Percentiles rank a stretch among this genome's conserved stretches.
These are phyloP conservation scores for Komagataella pastoris DNA, from an alignment of 805 yeast species.

Conservation along the genomic window DNA sequence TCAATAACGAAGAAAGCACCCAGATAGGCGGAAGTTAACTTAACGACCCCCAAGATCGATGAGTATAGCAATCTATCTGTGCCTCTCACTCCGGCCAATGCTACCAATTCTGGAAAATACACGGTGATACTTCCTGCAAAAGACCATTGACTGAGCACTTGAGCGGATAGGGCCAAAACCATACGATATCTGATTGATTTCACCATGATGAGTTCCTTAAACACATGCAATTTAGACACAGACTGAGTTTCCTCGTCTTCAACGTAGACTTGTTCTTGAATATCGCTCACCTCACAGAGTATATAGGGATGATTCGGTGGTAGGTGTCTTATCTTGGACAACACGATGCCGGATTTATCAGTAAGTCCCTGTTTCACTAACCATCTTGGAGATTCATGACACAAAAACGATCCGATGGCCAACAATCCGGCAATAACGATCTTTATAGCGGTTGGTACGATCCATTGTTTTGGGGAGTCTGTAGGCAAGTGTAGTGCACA, in stretches of 20 bases:
- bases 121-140: slow-evolving; percentile 44
- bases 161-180: slow-evolving; percentile 25
- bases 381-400: slow-evolving; percentile 41
- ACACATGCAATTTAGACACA: slow-evolving; percentile 4
- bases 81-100: slow-evolving; percentile 25
- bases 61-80: slow-evolving; percentile 29
- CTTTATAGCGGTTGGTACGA: slow-evolving; percentile 34
- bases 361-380: slow-evolving; percentile 25
- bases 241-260: slow-evolving; percentile 20
- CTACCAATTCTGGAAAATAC: slow-evolving; percentile 39
- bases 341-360: slow-evolving; percentile 24
- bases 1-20: slow-evolving; percentile 43
- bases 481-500: slow-evolving; percentile 29
- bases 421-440: slow-evolving; percentile 33
- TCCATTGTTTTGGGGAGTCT: slow-evolving; percentile 31
- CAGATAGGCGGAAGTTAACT: slow-evolving; percentile 32
- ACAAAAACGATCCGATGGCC: slow-evolving; percentile 25
- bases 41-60: slow-evolving; percentile 39
- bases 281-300: slow-evolving; percentile 34
- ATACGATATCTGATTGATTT: slow-evolving; percentile 33
- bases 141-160: slow-evolving; percentile 44
- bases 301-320: slow-evolving; percentile 34
- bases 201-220: slow-evolving; percentile 22
- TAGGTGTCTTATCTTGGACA: slow-evolving; percentile 29
- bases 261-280: slow-evolving; percentile 29